Conservation (phyloP, 2,329 filamentous ascomycete genomes). For the Waltergamsia citrina region DNA sequence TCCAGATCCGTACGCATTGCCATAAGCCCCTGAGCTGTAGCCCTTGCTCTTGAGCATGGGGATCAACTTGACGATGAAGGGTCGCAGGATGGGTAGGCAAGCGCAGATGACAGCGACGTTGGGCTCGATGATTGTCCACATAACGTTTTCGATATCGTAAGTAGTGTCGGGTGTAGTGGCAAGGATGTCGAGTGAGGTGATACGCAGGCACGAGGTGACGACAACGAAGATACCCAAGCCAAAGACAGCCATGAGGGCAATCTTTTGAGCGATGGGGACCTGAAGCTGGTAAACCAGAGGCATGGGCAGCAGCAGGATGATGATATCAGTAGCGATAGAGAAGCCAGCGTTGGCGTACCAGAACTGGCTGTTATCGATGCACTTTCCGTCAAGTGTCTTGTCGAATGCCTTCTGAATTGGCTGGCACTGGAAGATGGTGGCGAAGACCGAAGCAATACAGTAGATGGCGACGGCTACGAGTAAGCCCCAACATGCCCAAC, state of each 20-base stretch:
- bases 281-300: constrained; percentile 32
- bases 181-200: constrained; percentile 16
- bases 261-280: constrained; percentile 24
- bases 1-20: constrained; percentile 5
- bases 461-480: constrained; percentile 14
- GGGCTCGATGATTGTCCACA: constrained; percentile 29
- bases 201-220: constrained; percentile 18
- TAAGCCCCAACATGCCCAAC: constrained; percentile 14
- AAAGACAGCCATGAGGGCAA: constrained; percentile 25
- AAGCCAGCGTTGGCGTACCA: constrained; percentile 38
- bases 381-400: constrained; percentile 25
- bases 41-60: constrained; percentile 12
- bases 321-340: constrained; percentile 33
- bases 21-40: constrained; percentile 5
- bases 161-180: constrained; percentile 17
- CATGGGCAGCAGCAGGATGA: constrained; percentile 33
- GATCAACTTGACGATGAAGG: constrained; percentile 15
- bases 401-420: constrained; percentile 30
- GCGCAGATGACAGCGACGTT: constrained; percentile 27
- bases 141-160: constrained; percentile 19
- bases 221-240: constrained; percentile 24
- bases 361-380: constrained; percentile 30
- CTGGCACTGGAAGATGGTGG: constrained; percentile 16
- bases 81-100: constrained; percentile 26
- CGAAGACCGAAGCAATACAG: constrained; percentile 15